These are phyloP conservation scores for Physaria fendleri DNA, from an alignment of 345 rosid species.

Conservation along the genomic window DNA sequence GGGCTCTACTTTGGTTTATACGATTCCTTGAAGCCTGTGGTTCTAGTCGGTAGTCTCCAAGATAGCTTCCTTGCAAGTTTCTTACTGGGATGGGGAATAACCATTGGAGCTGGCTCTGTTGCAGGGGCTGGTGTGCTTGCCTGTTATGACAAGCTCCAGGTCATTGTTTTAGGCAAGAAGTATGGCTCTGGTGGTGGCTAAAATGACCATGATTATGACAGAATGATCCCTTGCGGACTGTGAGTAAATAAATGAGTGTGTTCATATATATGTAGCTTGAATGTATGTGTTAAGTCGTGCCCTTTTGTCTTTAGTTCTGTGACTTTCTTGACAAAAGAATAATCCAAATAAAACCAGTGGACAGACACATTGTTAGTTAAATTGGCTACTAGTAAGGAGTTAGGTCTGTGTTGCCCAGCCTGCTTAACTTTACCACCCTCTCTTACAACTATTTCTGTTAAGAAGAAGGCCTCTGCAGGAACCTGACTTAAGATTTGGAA, in stretches of 20 bases:
- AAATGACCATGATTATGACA: neutral
- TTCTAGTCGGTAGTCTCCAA: slow-evolving; percentile 46
- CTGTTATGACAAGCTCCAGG: slow-evolving; percentile 83
- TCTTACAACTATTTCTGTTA: slow-evolving; percentile 76
- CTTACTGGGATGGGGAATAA: slow-evolving; percentile 81
- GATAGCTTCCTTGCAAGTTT: slow-evolving; percentile 89
- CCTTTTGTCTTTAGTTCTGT: neutral
- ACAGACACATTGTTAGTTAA: slow-evolving; percentile 24
- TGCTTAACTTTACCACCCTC: slow-evolving; percentile 57
- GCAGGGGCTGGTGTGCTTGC: slow-evolving; percentile 96
- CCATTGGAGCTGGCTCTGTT: slow-evolving; percentile 82
- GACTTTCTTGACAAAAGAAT: neutral
- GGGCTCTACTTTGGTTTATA: slow-evolving; percentile 88
- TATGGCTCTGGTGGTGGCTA: slow-evolving; percentile 74
- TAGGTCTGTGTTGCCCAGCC: slow-evolving; percentile 55
- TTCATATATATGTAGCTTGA: neutral
- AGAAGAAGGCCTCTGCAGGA: slow-evolving; percentile 69
- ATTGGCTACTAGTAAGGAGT: slow-evolving; percentile 62
- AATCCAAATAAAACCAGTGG: slow-evolving; percentile 43
- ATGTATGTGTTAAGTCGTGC: neutral
- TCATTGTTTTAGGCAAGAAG: slow-evolving; percentile 78
- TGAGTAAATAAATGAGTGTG: no score
- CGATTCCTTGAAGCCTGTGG: slow-evolving; percentile 88
- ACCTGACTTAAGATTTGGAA: slow-evolving; percentile 40
- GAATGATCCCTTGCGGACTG: neutral